Percentiles rank a stretch among this genome's conserved stretches.
Conservation (phyloP, 441 rosid genomes). For the Euphorbia celastroides region DNA sequence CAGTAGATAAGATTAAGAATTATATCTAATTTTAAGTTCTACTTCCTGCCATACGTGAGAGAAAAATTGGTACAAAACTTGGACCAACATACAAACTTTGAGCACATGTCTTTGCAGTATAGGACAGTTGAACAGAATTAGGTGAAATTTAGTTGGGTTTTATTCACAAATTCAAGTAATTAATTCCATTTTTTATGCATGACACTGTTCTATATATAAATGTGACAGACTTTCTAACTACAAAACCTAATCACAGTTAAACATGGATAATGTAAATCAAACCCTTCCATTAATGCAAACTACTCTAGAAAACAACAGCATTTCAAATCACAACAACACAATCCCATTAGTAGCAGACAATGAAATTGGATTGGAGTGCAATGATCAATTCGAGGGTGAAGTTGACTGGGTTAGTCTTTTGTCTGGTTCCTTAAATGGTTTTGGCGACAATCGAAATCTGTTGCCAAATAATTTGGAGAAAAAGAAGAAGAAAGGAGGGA, state of each 20-base stretch:
- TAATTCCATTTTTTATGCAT: too few species aligned
- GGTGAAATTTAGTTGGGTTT: slow-evolving; percentile 16
- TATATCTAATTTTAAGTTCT: not conserved
- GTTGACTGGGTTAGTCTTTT: slow-evolving; percentile 19
- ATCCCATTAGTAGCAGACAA: not conserved
- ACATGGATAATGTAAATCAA: slow-evolving; percentile 10
- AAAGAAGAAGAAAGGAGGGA: slow-evolving; percentile 10
- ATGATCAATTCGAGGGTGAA: slow-evolving; percentile 7
- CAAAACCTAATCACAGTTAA: not conserved
- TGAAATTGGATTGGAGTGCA: not conserved
- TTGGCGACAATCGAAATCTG: not conserved
- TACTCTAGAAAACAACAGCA: not conserved
- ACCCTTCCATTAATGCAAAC: not conserved
- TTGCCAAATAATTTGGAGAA: not conserved
- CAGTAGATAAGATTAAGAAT: not conserved
- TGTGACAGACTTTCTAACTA: not conserved
- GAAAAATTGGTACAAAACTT: not conserved
- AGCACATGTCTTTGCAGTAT: slow-evolving; percentile 11
- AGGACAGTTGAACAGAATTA: slow-evolving; percentile 21
- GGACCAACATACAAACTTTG: slow-evolving; percentile 3
- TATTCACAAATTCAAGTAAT: slow-evolving; percentile 4
- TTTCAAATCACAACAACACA: not conserved
- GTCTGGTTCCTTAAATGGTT: not conserved
- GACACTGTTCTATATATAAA: not conserved
- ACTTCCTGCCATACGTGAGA: not conserved